A percentile compares a stretch with the other conserved stretches of the same genome.
These are phyloP conservation scores for Piloderma croceum DNA, from an alignment of 768 basidiomycete genomes.

Conservation along the genomic window DNA sequence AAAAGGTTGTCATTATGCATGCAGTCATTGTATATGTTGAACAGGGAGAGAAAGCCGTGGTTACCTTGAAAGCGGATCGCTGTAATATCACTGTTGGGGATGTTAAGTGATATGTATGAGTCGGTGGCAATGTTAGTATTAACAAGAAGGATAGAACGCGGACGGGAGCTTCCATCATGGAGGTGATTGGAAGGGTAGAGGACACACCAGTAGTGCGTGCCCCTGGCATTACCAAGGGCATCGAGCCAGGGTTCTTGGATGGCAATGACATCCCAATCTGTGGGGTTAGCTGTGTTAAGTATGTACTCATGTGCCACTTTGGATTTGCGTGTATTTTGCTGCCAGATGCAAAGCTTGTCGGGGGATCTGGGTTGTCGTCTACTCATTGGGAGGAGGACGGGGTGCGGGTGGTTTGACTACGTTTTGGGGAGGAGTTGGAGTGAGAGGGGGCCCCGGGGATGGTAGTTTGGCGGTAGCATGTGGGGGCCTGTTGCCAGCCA, in stretches of 20 bases:
- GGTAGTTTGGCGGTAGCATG: not conserved
- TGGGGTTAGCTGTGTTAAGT: constrained; percentile 5
- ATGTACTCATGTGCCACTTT: constrained; percentile 12
- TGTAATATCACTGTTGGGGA: constrained; percentile 18
- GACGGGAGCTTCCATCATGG: not conserved
- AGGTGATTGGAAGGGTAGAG: constrained; percentile 18
- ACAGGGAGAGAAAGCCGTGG: constrained; percentile 17
- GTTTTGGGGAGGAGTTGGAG: not conserved
- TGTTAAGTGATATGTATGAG: constrained; percentile 8
- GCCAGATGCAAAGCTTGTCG: constrained; percentile 17
- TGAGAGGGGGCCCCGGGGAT: not conserved
- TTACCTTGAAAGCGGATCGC: constrained; percentile 19
- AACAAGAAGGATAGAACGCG: not conserved
- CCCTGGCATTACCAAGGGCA: constrained; percentile 9
- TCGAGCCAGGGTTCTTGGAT: constrained; percentile 37
- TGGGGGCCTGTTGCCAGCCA: not conserved
- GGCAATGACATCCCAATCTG: constrained; percentile 26
- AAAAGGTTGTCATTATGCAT: constrained; percentile 14
- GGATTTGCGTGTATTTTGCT: constrained; percentile 26
- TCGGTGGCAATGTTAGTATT: not conserved
- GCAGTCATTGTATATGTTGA: constrained; percentile 37
- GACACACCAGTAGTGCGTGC: constrained; percentile 7
- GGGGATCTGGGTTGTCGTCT: not conserved
- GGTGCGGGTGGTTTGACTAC: not conserved
- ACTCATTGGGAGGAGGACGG: not conserved